These are phyloP conservation scores for Vitrella brassicaformis DNA, from an alignment of 73 alveolate species.

Conservation along the genomic window DNA sequence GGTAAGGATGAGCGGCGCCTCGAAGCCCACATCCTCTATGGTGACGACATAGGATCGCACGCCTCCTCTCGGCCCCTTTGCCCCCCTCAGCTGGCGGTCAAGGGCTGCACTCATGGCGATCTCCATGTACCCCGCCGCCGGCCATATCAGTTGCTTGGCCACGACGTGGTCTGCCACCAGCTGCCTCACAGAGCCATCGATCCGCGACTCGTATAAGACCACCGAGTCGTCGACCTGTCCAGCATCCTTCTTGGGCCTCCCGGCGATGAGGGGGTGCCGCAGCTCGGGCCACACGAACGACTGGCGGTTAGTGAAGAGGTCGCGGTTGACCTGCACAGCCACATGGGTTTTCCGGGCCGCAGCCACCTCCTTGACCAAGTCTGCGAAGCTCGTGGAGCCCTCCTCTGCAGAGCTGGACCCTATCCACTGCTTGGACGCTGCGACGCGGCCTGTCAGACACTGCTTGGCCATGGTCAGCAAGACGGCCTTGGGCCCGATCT, in stretches of 20 bases:
- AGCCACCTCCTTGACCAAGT: too few relatives aligned
- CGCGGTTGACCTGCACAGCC: too few relatives aligned
- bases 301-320: too few relatives aligned
- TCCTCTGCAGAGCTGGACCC: too few relatives aligned
- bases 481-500: neutral
- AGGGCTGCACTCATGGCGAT: neutral
- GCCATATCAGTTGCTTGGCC: neutral
- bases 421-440: too few relatives aligned
- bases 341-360: too few relatives aligned
- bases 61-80: too few relatives aligned
- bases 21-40: neutral
- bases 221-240: too few relatives aligned
- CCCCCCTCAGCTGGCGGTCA: neutral
- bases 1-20: neutral
- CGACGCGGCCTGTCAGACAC: too few relatives aligned
- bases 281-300: constrained; percentile 25
- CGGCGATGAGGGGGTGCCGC: constrained; percentile 20
- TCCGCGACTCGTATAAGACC: neutral
- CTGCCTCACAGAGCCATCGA: neutral
- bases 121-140: neutral
- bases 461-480: neutral
- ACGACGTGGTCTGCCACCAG: neutral
- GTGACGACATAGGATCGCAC: too few relatives aligned
- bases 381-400: too few relatives aligned
- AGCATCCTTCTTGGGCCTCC: too few relatives aligned